Percentiles rank a stretch among this genome's conserved stretches.
These are phyloP conservation scores for Ogataea parapolymorpha DNA, from an alignment of 805 yeast genomes.

Conservation along the genomic window DNA sequence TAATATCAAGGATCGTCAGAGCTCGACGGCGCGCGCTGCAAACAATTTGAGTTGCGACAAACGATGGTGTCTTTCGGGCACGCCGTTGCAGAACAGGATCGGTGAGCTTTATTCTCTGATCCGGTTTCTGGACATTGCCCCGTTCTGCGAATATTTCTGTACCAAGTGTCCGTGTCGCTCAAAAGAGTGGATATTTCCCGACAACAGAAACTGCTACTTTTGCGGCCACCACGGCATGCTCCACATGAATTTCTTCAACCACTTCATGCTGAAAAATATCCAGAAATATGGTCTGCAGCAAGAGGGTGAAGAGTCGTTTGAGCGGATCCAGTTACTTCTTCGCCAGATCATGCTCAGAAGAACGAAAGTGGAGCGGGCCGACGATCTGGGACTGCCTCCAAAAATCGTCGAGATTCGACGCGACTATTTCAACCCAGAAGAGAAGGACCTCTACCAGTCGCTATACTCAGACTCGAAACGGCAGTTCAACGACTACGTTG, in stretches of 20 bases:
- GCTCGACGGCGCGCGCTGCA: slow-evolving; percentile 92
- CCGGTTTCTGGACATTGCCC: slow-evolving; percentile 76
- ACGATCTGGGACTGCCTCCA: slow-evolving; percentile 96
- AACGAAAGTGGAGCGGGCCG: slow-evolving; percentile 94
- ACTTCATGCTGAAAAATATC: slow-evolving; percentile 90
- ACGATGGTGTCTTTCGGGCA: slow-evolving; percentile 92
- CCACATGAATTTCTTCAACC: slow-evolving; percentile 93
- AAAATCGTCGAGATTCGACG: slow-evolving; percentile 85
- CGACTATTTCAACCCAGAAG: slow-evolving; percentile 90
- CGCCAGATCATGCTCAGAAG: slow-evolving; percentile 87
- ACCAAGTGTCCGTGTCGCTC: slow-evolving; percentile 88
- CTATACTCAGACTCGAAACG: slow-evolving; percentile 84
- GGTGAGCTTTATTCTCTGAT: slow-evolving; percentile 95
- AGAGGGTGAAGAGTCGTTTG: slow-evolving; percentile 76
- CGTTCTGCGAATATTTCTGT: slow-evolving; percentile 87
- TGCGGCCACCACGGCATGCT: slow-evolving; percentile 95
- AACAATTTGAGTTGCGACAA: slow-evolving; percentile 67
- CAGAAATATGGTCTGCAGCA: slow-evolving; percentile 81
- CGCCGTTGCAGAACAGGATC: slow-evolving; percentile 93
- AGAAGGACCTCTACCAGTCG: slow-evolving; percentile 85
- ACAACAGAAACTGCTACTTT: slow-evolving; percentile 75
- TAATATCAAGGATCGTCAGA: slow-evolving; percentile 90
- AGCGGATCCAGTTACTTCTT: slow-evolving; percentile 68
- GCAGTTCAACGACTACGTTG: slow-evolving; percentile 87
- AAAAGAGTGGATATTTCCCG: slow-evolving; percentile 79